Base-by-base conservation (phyloP, 2,329 filamentous ascomycete species). In the Beauveria sp. region DNA sequence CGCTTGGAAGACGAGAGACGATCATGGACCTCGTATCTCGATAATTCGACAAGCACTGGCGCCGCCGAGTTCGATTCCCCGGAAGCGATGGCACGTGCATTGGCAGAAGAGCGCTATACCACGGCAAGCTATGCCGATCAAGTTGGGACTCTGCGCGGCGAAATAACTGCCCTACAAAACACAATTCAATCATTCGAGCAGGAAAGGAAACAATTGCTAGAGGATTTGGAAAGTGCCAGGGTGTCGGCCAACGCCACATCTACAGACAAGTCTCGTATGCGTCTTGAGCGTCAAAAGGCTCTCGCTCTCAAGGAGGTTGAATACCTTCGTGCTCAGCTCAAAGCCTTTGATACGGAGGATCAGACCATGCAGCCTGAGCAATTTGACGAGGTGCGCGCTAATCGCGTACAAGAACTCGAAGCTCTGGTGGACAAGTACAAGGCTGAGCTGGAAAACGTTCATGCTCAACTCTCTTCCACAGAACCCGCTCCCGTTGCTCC, bases 271-370 rank as follows among this genome's bases (percentile, higher is more conserved):
- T 82, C 84, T 1, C 87, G 86, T 49, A 78, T 89, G 58, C 85
- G 95, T 38, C 77, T 97, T 0, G 93, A 99, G 68, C 83, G 95
- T 62, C 93, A 98, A 71, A 89, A 91, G 62, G 85, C 83, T 1
- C 81, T 99, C 8, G 91, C 93, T 0, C 81, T 91, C 26, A 97
- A 97, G 70, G 96, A 99, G 72, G 91, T 95, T 0, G 93, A 97
- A 67, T 96, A 96, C 71, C 82, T 99, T 7, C 89, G 95, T 24
- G 93, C 91, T 0, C 95, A 99, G 73, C 81, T 98, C 60, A 93
- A 93, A 75, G 88, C 90, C 0, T 89, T 96, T 63, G 91, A 98
- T 69, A 84, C 86, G 0, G 95, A 99, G 73, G 93, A 98, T 68
- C 85, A 86, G 58, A 93, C 93, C 0, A 89, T 97, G 76, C 86